phyloP scores from a whole-genome alignment of 148 eudicot species.

The Persicaria tinctoria region DNA sequence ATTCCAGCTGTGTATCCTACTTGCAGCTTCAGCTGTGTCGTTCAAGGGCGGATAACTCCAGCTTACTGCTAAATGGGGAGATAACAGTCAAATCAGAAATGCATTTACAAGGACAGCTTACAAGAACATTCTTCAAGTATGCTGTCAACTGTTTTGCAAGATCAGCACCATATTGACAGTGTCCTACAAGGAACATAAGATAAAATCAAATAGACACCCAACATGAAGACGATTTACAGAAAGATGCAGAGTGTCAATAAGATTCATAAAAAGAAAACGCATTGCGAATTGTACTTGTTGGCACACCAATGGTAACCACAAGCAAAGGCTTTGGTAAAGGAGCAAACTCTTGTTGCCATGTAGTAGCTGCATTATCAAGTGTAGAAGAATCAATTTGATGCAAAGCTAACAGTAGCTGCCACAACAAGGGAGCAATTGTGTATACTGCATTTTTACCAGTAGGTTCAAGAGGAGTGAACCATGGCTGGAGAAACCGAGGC shows the following conservation, averaged over 20 bases:
- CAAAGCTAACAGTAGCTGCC: constrained; percentile 84
- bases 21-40: constrained; percentile 86
- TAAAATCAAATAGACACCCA: no score
- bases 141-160: constrained; percentile 68
- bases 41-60: constrained; percentile 98
- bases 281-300: constrained; percentile 50
- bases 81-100: background rate
- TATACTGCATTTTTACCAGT: constrained; percentile 77
- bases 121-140: constrained; percentile 62
- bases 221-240: no score
- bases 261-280: background rate
- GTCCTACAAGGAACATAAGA: constrained; percentile 30
- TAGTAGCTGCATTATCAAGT: constrained; percentile 70
- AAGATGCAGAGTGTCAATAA: no score
- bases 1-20: constrained; percentile 29
- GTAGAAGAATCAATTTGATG: constrained; percentile 80
- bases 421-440: constrained; percentile 9
- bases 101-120: constrained; percentile 38
- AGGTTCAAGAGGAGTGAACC: constrained; percentile 85
- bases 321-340: constrained; percentile 78
- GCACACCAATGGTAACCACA: constrained; percentile 91
- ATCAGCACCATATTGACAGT: constrained; percentile 79
- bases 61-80: constrained; percentile 63
- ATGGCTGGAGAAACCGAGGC: constrained; percentile 69
- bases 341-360: constrained; percentile 95